Evolutionary conservation across 2,329 filamentous ascomycete species (phyloP).

Genomic region (Pseudocercospora vitis): DNA sequence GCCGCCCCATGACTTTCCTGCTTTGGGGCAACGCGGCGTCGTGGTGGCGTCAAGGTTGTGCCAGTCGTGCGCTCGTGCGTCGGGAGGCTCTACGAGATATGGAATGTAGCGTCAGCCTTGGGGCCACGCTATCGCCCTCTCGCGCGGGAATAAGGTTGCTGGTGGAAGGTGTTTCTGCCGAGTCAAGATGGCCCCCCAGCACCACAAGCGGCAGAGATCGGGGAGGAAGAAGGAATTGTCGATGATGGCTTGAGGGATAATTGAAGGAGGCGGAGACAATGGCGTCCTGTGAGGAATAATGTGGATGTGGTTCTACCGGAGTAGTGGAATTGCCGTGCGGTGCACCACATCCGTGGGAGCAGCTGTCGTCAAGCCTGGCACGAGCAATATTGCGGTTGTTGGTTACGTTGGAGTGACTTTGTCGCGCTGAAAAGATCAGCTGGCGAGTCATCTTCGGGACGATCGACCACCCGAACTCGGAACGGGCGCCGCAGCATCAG

Average conservation of each 20-base stretch:
- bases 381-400: too few relatives aligned
- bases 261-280: background rate
- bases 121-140: too few relatives aligned
- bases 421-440: too few relatives aligned
- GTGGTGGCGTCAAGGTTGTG: background rate
- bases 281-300: background rate
- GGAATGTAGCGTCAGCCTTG: too few relatives aligned
- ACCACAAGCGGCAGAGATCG: background rate
- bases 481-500: too few relatives aligned
- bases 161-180: background rate
- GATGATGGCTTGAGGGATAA: background rate
- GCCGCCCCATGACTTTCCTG: background rate
- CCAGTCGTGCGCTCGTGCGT: too few relatives aligned
- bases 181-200: background rate
- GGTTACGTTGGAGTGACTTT: too few relatives aligned
- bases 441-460: too few relatives aligned
- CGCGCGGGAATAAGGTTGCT: background rate
- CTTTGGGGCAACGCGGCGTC: background rate
- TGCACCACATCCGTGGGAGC: too few relatives aligned
- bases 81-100: too few relatives aligned
- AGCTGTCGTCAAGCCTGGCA: too few relatives aligned
- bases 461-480: too few relatives aligned
- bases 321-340: background rate
- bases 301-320: background rate
- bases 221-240: conserved; percentile 1